These are phyloP conservation scores for Termitomyces sp. DNA, from an alignment of 768 basidiomycete species.

Conservation along the genomic window DNA sequence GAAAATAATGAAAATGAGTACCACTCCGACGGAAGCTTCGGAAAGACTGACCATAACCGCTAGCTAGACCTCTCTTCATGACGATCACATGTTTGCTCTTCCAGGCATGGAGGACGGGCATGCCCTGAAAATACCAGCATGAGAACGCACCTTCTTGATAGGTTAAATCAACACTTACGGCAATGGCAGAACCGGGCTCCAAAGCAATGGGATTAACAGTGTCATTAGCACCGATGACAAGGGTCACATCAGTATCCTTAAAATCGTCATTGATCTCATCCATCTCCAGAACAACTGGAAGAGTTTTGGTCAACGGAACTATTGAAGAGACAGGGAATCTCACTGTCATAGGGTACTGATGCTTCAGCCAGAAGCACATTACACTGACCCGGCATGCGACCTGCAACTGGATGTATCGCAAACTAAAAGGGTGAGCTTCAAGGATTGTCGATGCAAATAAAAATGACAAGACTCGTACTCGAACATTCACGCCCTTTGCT, in stretches of 20 bases:
- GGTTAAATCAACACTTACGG: slow-evolving; percentile 33
- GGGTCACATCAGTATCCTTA: slow-evolving; percentile 81
- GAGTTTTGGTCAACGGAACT: not conserved
- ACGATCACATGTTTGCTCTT: slow-evolving; percentile 91
- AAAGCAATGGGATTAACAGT: slow-evolving; percentile 90
- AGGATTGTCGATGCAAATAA: not conserved
- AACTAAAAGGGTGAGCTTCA: slow-evolving; percentile 34
- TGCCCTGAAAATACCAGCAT: slow-evolving; percentile 45
- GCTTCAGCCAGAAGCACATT: slow-evolving; percentile 91
- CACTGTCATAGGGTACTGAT: slow-evolving; percentile 86
- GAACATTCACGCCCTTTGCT: slow-evolving; percentile 73
- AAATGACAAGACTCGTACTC: slow-evolving; percentile 32
- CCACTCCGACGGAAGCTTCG: not conserved
- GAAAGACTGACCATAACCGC: slow-evolving; percentile 67
- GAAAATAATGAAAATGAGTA: not conserved
- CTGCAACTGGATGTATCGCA: slow-evolving; percentile 88
- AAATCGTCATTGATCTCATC: slow-evolving; percentile 95
- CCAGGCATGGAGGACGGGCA: slow-evolving; percentile 92
- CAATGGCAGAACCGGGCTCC: slow-evolving; percentile 83
- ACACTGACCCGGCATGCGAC: slow-evolving; percentile 92
- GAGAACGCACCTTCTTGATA: not conserved
- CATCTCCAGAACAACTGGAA: slow-evolving; percentile 86
- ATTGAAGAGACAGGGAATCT: slow-evolving; percentile 20
- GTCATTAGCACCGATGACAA: slow-evolving; percentile 91
- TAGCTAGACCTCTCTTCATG: slow-evolving; percentile 90